Evolutionary conservation across 345 rosid species (phyloP).

Genomic region (Raphanus raphanistrum): DNA sequence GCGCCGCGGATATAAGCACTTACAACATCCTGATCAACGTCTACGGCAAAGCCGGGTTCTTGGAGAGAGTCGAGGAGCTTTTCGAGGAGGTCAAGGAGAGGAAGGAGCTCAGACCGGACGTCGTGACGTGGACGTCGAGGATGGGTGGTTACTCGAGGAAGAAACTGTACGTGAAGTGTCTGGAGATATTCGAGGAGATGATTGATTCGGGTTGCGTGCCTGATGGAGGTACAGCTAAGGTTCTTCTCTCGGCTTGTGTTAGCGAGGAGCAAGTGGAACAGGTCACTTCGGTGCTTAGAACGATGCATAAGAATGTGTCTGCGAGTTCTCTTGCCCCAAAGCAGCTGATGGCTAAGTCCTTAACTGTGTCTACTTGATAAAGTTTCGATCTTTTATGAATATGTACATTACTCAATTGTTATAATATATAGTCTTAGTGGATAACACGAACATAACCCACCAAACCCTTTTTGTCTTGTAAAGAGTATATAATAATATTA

Average conservation of each 20-base stretch:
- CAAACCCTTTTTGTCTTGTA: conserved; percentile 36
- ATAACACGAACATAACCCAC: conserved; percentile 14
- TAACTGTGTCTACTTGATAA: not conserved
- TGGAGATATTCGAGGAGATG: conserved; percentile 89
- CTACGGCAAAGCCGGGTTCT: conserved; percentile 75
- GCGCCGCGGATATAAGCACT: conserved; percentile 64
- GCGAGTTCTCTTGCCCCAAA: conserved; percentile 45
- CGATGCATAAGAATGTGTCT: conserved; percentile 65
- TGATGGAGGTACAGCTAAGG: conserved; percentile 86
- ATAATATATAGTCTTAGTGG: conserved; percentile 18
- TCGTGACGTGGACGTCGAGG: conserved; percentile 92
- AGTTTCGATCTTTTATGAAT: conserved; percentile 31
- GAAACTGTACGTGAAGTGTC: conserved; percentile 66
- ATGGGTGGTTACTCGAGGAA: conserved; percentile 78
- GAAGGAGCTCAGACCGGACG: conserved; percentile 55
- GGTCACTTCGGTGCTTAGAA: conserved; percentile 70
- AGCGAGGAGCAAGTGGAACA: conserved; percentile 77
- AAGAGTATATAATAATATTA: conserved; percentile 25
- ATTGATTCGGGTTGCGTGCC: conserved; percentile 80
- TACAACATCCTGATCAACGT: conserved; percentile 84
- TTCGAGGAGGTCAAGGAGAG: conserved; percentile 48
- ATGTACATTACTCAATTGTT: not conserved
- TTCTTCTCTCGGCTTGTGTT: conserved; percentile 81
- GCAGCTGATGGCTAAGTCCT: conserved; percentile 25
- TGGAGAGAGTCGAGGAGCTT: conserved; percentile 65